Percentiles rank a stretch among this genome's conserved stretches.
Evolutionary conservation across 2,329 filamentous ascomycete species (phyloP).

Genomic region (Seiridium cupressi): DNA sequence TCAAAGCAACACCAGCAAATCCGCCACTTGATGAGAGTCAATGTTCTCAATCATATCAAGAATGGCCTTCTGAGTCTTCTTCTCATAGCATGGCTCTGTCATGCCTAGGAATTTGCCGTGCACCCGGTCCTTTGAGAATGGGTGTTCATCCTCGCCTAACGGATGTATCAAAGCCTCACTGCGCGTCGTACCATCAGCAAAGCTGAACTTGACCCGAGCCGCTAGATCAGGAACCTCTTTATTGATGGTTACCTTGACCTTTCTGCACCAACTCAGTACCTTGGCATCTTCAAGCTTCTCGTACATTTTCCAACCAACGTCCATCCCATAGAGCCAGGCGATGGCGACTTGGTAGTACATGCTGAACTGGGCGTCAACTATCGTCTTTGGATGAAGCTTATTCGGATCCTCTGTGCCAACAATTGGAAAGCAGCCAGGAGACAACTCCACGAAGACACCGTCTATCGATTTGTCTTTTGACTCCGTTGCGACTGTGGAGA

Average conservation of each 20-base stretch:
- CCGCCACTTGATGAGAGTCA: slow-evolving; percentile 10
- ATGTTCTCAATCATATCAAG: slow-evolving; percentile 13
- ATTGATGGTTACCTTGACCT: slow-evolving; percentile 14
- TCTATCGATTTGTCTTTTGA: slow-evolving; percentile 9
- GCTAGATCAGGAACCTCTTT: slow-evolving; percentile 14
- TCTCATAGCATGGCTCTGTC: slow-evolving; percentile 15
- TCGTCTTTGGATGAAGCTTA: slow-evolving; percentile 20
- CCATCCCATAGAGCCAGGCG: slow-evolving; percentile 21
- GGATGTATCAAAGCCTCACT: slow-evolving; percentile 14
- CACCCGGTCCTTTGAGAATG: slow-evolving; percentile 18
- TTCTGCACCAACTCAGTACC: slow-evolving; percentile 17
- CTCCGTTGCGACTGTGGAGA: slow-evolving; percentile 14
- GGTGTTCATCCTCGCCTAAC: slow-evolving; percentile 20
- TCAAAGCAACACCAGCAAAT: slow-evolving; percentile 14
- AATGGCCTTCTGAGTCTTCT: slow-evolving; percentile 11
- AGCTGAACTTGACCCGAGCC: slow-evolving; percentile 12
- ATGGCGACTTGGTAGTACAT: slow-evolving; percentile 27
- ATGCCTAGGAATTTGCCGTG: slow-evolving; percentile 21
- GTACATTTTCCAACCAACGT: slow-evolving; percentile 22
- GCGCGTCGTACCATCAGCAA: slow-evolving; percentile 13
- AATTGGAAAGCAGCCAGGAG: slow-evolving; percentile 18
- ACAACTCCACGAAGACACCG: slow-evolving; percentile 17
- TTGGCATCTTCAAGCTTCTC: slow-evolving; percentile 18
- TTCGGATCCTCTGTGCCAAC: slow-evolving; percentile 20
- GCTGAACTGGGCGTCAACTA: slow-evolving; percentile 27